Percentiles rank a stretch among this genome's conserved stretches.
phyloP scores from a whole-genome alignment of 108 stramenopile species.

The Nitzschia sp. region DNA sequence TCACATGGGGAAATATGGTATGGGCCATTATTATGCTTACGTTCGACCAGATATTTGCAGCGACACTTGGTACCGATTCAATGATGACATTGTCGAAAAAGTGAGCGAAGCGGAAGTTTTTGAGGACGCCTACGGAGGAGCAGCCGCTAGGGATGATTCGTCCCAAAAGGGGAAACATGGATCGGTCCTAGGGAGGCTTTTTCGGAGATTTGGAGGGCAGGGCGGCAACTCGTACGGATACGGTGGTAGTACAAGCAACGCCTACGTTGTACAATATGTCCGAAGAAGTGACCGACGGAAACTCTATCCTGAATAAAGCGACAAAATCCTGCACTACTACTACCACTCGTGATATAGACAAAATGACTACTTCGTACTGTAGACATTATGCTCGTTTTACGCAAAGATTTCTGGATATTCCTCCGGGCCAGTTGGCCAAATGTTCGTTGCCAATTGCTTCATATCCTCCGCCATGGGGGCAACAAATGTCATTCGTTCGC shows the following conservation, averaged over 20 bases:
- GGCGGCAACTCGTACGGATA: conserved; percentile 51
- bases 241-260: conserved; percentile 71
- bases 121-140: conserved; percentile 56
- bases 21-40: conserved; percentile 75
- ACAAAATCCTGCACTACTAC: no score
- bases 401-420: conserved; percentile 43
- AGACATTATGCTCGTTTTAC: not conserved
- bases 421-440: conserved; percentile 59
- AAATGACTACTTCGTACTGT: no score
- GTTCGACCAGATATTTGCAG: conserved; percentile 67
- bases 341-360: no score
- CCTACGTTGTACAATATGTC: conserved; percentile 84
- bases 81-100: conserved; percentile 66
- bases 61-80: conserved; percentile 80
- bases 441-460: conserved; percentile 58
- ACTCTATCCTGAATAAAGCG: not conserved
- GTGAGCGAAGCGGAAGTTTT: conserved; percentile 63
- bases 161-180: conserved; percentile 10
- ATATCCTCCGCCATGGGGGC: conserved; percentile 90
- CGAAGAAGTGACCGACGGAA: conserved; percentile 40
- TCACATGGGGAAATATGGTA: conserved; percentile 78
- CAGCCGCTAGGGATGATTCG: not conserved
- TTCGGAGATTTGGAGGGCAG: conserved; percentile 11
- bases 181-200: conserved; percentile 18
- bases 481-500: conserved; percentile 72